Conservation (phyloP, 768 basidiomycete species). For the Asterophora parasitica region DNA sequence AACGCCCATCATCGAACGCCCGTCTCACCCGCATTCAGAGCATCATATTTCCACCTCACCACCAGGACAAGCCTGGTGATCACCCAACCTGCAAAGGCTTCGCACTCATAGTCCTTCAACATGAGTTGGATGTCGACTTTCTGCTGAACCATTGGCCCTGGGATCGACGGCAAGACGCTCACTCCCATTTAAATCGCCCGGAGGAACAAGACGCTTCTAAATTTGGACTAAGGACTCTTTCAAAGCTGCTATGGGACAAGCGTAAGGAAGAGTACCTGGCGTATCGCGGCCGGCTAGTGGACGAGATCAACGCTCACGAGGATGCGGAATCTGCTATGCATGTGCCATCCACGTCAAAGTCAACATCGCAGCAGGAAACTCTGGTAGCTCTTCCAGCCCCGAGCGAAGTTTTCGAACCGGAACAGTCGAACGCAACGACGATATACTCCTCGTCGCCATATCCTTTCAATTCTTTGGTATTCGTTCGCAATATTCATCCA, state of each 20-base stretch:
- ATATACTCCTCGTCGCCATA: slow-evolving; percentile 36
- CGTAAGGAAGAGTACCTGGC: slow-evolving; percentile 67
- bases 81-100: slow-evolving; percentile 68
- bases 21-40: slow-evolving; percentile 37
- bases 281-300: slow-evolving; percentile 52
- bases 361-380: not conserved
- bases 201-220: slow-evolving; percentile 39
- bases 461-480: slow-evolving; percentile 65
- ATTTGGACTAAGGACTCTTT: slow-evolving; percentile 55
- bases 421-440: not conserved
- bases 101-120: slow-evolving; percentile 58
- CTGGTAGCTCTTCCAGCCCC: not conserved
- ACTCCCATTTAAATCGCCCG: not conserved
- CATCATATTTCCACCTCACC: slow-evolving; percentile 57
- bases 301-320: slow-evolving; percentile 35
- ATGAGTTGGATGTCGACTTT: slow-evolving; percentile 31
- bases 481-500: slow-evolving; percentile 63
- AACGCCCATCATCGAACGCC: slow-evolving; percentile 6
- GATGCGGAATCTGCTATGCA: slow-evolving; percentile 16
- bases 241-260: slow-evolving; percentile 57
- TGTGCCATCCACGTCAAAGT: not conserved
- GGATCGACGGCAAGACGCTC: slow-evolving; percentile 25
- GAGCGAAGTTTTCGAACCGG: not conserved
- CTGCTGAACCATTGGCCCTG: slow-evolving; percentile 61
- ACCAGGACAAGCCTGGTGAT: slow-evolving; percentile 53